Base-by-base conservation (phyloP, 306 rosid species). In the Lagenaria siceraria region DNA sequence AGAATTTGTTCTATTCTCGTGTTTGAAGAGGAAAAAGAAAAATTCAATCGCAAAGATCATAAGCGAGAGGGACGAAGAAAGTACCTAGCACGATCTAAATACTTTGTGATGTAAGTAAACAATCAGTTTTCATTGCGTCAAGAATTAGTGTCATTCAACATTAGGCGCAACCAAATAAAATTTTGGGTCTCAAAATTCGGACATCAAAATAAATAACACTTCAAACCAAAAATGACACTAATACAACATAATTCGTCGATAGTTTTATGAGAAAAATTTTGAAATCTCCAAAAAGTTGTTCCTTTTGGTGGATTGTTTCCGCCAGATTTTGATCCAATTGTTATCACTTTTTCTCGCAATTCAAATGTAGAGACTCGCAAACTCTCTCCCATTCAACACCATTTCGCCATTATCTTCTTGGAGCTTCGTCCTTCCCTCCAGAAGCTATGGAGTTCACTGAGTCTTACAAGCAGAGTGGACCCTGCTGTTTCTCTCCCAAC, bases 401-500 rank as follows among this genome's bases (percentile, higher is more conserved):
- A 19, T 65, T 65, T 38, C 29, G 18, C 73, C 49, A n/a, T 65
- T 17, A 7, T 64, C 42, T 14, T 64, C n/a, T 10, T 58, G 17
- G 29, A 65, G 73, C 17, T 38, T 65, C 29, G 29, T 64, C 48
- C 48, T 64, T 19, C 15, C 15, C 25, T 17, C 48, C 49, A 22
- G 75, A 69, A 84, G 77, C 78, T 4, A 92, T 94, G 98, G 98
- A 95, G 92, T 95, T 95, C 88, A 95, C 97, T 15, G 98, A 95
- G 42, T 75, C 87, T 75, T 95, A 90, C 90, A 95, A 95, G 82
- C 98, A 90, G 86, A 90, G 88, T 5, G 98, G 98, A 14, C 97
- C 97, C 1, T 95, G 89, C 81, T 95, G 87, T 77, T 95, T 95
- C 91, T 95, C 98, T 11, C 98, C 98, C 79, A 90, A 92, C 69